Percentiles rank a stretch among this genome's conserved stretches.
These are phyloP conservation scores for Trichoderma sp. DNA, from an alignment of 2,329 filamentous ascomycete species.

Conservation along the genomic window DNA sequence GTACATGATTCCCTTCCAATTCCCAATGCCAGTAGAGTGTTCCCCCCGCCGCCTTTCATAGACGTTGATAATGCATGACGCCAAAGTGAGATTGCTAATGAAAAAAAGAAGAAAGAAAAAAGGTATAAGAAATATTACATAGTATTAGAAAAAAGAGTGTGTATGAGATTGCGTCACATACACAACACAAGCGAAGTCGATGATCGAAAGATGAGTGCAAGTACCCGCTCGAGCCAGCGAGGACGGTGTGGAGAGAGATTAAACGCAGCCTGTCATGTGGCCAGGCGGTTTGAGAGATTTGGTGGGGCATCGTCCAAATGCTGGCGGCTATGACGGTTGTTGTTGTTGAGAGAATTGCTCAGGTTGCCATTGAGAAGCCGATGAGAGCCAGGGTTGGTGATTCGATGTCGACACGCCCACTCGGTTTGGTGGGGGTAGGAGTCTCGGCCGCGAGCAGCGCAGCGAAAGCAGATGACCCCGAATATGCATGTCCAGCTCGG, in stretches of 20 bases:
- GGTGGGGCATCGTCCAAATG: conserved; percentile 5
- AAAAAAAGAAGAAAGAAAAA: background rate
- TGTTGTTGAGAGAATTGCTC: background rate
- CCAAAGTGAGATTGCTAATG: background rate
- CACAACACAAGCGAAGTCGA: conserved; percentile 7
- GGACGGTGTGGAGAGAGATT: conserved; percentile 20
- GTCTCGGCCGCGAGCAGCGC: background rate
- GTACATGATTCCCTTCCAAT: conserved; percentile 11
- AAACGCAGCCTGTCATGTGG: conserved; percentile 25
- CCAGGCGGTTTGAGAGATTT: conserved; percentile 12
- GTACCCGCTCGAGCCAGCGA: conserved; percentile 30
- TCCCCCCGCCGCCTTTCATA: background rate
- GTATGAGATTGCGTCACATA: conserved; percentile 9
- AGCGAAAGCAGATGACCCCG: conserved; percentile 24
- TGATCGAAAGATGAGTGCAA: conserved; percentile 13
- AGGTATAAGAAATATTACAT: background rate
- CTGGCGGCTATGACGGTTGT: conserved; percentile 6
- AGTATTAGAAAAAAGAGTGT: conserved; percentile 5
- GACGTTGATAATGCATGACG: conserved; percentile 15
- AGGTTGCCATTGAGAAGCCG: conserved; percentile 11
- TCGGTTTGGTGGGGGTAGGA: conserved; percentile 10
- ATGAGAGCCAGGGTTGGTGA: conserved; percentile 23
- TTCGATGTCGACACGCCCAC: conserved; percentile 18
- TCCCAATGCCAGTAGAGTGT: conserved; percentile 14
- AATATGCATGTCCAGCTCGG: conserved; percentile 22